Percentiles rank a stretch among this genome's conserved stretches.
phyloP scores from a whole-genome alignment of 2,329 filamentous ascomycete genomes.

The Westerdykella aurantiaca region DNA sequence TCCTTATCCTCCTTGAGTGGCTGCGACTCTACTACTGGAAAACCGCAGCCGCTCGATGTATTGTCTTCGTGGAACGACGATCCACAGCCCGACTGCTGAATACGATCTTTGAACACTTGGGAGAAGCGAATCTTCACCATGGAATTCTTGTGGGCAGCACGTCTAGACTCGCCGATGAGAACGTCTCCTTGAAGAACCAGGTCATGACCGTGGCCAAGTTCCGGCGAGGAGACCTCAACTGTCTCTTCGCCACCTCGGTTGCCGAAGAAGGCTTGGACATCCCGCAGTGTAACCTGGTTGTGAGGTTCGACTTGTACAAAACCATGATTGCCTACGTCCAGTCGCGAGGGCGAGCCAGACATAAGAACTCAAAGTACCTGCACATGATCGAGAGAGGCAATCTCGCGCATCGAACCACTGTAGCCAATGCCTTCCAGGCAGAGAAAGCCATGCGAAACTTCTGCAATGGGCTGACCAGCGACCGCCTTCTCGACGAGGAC shows the following conservation, averaged over 20 bases:
- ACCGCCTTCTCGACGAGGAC: conserved; percentile 61
- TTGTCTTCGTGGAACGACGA: conserved; percentile 79
- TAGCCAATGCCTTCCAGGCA: conserved; percentile 56
- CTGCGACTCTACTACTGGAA: conserved; percentile 59
- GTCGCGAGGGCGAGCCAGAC: conserved; percentile 79
- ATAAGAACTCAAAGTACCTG: conserved; percentile 69
- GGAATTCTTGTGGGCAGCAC: conserved; percentile 61
- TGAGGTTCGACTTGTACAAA: conserved; percentile 77
- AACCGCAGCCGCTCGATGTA: conserved; percentile 60
- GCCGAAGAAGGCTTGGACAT: conserved; percentile 63
- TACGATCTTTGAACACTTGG: conserved; percentile 54
- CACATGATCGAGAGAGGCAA: conserved; percentile 78
- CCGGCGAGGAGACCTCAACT: conserved; percentile 54
- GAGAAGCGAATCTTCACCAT: conserved; percentile 49
- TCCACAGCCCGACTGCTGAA: conserved; percentile 69
- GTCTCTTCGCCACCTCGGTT: conserved; percentile 59
- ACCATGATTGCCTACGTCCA: conserved; percentile 96
- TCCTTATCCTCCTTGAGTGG: conserved; percentile 55
- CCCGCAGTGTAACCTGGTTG: conserved; percentile 60
- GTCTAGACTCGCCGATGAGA: conserved; percentile 50
- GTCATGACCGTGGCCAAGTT: conserved; percentile 64
- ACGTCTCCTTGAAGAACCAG: conserved; percentile 67
- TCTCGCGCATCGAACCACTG: conserved; percentile 49
- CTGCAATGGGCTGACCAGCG: conserved; percentile 66
- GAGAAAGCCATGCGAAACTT: conserved; percentile 64